Conservation (phyloP, 495 filamentous ascomycete species). For the Sordaria brevicollis region DNA sequence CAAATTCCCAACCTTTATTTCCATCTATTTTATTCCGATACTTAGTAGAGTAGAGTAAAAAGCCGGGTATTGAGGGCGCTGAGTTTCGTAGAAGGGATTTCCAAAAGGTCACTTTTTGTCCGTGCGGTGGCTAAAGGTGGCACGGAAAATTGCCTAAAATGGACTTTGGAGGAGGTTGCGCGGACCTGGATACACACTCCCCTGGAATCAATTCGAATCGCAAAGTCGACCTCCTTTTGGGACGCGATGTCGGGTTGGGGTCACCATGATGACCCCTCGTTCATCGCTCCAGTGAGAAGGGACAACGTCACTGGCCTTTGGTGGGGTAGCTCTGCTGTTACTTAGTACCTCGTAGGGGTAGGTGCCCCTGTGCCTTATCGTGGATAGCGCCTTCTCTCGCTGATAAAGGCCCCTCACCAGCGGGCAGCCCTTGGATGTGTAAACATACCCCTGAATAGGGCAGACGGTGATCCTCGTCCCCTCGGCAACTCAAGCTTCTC, state of each 20-base stretch:
- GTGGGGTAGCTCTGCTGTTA: background rate
- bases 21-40: too few species aligned
- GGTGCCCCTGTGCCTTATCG: background rate
- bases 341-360: background rate
- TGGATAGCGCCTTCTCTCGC: background rate
- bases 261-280: background rate
- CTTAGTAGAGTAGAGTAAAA: too few species aligned
- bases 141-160: too few species aligned
- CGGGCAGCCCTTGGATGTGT: background rate
- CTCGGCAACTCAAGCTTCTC: background rate
- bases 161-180: too few species aligned
- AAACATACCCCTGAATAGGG: background rate
- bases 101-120: too few species aligned
- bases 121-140: too few species aligned
- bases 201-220: constrained; percentile 21
- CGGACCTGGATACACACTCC: too few species aligned
- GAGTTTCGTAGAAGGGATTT: too few species aligned
- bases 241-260: background rate
- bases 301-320: background rate
- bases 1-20: too few species aligned
- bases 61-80: too few species aligned
- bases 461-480: background rate
- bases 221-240: constrained; percentile 9
- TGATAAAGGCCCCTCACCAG: background rate
- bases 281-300: background rate